Evolutionary conservation across 352 stramenopile species (phyloP).

Genomic region (Globisporangium camurandrum): DNA sequence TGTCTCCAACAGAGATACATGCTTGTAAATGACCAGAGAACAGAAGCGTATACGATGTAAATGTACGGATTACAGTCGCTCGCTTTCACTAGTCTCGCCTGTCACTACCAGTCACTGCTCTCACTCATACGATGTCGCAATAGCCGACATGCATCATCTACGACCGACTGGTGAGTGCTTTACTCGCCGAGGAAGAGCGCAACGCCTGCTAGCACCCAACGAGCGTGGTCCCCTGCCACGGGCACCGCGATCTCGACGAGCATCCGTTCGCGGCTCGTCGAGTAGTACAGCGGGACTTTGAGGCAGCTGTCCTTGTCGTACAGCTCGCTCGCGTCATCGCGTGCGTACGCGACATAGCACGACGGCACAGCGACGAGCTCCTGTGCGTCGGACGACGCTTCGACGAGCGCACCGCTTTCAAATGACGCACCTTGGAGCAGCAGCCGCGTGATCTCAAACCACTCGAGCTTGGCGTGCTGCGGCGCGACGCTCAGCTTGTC

Average conservation of each 20-base stretch:
- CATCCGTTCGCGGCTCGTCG: conserved; percentile 62
- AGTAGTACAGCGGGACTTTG: conserved; percentile 77
- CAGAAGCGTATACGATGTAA: too few relatives aligned
- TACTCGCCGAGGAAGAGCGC: conserved; percentile 80
- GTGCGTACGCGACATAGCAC: conserved; percentile 78
- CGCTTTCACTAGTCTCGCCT: neutral
- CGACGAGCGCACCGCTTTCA: conserved; percentile 64
- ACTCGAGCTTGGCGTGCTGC: conserved; percentile 38
- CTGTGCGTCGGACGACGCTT: conserved; percentile 72
- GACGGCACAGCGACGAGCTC: conserved; percentile 77
- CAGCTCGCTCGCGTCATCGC: conserved; percentile 65
- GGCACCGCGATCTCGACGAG: conserved; percentile 80
- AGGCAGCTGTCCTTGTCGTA: conserved; percentile 71
- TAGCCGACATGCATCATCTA: too few relatives aligned
- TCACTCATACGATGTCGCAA: too few relatives aligned
- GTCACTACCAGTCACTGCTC: too few relatives aligned
- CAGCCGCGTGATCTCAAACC: conserved; percentile 75
- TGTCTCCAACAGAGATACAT: too few relatives aligned
- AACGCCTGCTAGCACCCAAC: conserved; percentile 76
- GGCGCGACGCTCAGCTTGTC: conserved; percentile 31
- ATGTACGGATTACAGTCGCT: too few relatives aligned
- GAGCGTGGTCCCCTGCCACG: conserved; percentile 57
- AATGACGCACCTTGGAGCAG: conserved; percentile 87
- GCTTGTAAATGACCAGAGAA: too few relatives aligned
- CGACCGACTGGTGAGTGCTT: too few relatives aligned